A percentile compares a stretch with the other conserved stretches of the same genome.
phyloP scores from a whole-genome alignment of 768 basidiomycete species.

The Filobasidium wieringae region DNA sequence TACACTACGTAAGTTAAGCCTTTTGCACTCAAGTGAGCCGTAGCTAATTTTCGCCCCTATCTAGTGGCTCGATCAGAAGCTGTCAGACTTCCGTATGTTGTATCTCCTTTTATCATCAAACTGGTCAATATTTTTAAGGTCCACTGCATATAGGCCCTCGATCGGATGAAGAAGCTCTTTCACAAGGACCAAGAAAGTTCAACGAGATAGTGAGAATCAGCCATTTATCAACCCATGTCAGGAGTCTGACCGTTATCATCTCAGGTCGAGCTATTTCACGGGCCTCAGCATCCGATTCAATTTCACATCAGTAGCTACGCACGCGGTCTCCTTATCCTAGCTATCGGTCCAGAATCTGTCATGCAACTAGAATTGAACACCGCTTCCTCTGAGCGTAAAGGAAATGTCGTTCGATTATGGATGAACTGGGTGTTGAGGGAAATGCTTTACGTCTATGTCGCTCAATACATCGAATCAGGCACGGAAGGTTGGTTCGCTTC shows the following conservation, averaged over 20 bases:
- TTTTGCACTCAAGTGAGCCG: no score
- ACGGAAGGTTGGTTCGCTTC: not conserved
- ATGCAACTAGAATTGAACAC: not conserved
- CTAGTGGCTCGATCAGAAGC: not conserved
- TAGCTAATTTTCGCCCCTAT: no score
- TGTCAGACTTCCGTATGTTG: not conserved
- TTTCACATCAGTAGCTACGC: not conserved
- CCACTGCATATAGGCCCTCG: not conserved
- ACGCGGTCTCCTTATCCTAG: not conserved
- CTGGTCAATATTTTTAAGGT: not conserved
- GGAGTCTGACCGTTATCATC: not conserved
- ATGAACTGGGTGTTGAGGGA: not conserved
- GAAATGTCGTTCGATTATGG: not conserved
- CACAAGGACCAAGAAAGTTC: not conserved
- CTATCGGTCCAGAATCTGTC: not conserved
- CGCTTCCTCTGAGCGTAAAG: not conserved
- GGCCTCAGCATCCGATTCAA: not conserved
- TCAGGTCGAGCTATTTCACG: not conserved
- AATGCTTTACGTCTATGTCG: not conserved
- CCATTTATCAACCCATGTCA: not conserved
- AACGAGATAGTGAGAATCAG: not conserved
- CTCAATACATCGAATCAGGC: not conserved
- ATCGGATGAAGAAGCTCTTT: not conserved
- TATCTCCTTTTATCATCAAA: no score
- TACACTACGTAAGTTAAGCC: not conserved